Conservation (phyloP, 257 asterid genomes). For the Solanum sitiens region DNA sequence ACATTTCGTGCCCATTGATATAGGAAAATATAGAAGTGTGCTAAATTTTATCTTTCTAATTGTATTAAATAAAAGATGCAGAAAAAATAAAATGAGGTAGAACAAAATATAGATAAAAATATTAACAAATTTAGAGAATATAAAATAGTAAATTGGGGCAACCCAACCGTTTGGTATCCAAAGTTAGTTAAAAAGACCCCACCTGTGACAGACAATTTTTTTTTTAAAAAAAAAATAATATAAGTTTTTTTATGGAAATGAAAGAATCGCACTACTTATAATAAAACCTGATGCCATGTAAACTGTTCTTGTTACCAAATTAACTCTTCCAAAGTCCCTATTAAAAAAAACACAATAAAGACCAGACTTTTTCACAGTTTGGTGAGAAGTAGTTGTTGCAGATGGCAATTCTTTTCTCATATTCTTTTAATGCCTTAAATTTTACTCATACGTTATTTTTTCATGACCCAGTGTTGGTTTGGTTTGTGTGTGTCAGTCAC, state of each 20-base stretch:
- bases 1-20: not conserved
- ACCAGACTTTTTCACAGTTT: conserved; percentile 8
- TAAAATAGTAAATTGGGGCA: not conserved
- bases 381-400: conserved; percentile 36
- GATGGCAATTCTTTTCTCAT: conserved; percentile 15
- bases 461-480: not conserved
- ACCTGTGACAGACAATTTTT: too few relatives aligned
- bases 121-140: not conserved
- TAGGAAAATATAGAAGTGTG: not conserved
- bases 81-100: not conserved
- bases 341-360: not conserved
- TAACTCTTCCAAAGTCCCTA: not conserved
- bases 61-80: not conserved
- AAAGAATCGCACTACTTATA: not conserved
- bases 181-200: not conserved
- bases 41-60: not conserved
- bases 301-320: not conserved
- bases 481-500: conserved; percentile 16
- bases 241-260: not conserved
- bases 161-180: not conserved
- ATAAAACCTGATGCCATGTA: not conserved
- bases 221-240: not conserved
- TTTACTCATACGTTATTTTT: not conserved
- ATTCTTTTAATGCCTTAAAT: not conserved
- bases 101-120: not conserved